Conservation (phyloP, 2,329 filamentous ascomycete genomes). For the Periglandula ipomoeae region DNA sequence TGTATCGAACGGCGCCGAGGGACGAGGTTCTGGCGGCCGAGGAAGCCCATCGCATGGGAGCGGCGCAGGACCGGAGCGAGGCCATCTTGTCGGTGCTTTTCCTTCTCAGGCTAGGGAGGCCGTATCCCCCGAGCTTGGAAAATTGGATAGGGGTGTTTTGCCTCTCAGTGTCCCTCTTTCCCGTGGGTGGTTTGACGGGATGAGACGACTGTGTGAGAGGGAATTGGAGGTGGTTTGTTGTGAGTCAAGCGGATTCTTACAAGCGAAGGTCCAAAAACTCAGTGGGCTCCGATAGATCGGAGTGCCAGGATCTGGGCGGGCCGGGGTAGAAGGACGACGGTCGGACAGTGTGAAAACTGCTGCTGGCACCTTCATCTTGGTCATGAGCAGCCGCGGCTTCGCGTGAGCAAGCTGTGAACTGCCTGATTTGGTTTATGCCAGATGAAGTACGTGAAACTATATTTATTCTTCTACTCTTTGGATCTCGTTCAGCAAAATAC, state of each 20-base stretch:
- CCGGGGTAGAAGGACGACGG: constrained; percentile 2
- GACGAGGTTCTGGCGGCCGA: constrained; percentile 18
- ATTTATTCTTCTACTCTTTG: no score
- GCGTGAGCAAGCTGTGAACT: no score
- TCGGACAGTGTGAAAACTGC: no score
- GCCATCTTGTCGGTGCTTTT: constrained; percentile 27
- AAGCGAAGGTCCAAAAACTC: neutral
- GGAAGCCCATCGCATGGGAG: constrained; percentile 28
- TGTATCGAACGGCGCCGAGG: constrained; percentile 25
- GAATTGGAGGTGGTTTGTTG: neutral
- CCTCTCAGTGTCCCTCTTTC: neutral
- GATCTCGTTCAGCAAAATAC: no score
- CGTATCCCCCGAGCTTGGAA: neutral
- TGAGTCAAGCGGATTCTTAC: neutral
- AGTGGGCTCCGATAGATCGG: constrained; percentile 13
- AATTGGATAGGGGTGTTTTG: neutral
- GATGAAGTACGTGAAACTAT: no score
- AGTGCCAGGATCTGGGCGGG: constrained; percentile 3
- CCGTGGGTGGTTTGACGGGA: neutral
- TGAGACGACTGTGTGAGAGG: neutral
- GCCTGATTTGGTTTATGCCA: no score
- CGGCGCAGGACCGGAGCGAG: constrained; percentile 33
- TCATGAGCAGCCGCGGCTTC: no score
- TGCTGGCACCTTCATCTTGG: no score
- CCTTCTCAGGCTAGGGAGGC: neutral